Base-by-base conservation (phyloP, 2,329 filamentous ascomycete genomes). In the Fusarium nelsonii region DNA sequence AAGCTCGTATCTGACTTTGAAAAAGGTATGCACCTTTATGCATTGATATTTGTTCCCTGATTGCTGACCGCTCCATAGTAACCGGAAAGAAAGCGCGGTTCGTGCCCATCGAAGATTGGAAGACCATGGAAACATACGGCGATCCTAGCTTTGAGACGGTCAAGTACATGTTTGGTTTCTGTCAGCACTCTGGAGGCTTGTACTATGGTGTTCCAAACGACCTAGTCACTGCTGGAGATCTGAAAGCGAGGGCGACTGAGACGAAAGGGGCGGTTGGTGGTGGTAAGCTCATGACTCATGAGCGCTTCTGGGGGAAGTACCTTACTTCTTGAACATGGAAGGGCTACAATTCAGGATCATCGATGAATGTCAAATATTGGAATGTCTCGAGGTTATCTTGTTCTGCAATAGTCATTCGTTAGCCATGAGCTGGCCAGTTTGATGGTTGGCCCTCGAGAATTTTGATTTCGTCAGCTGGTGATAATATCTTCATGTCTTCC, bases 91-190 rank as follows among this genome's bases (percentile, higher is more conserved):
- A 77, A 63, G 60, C 77, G 8, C 77, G 76, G 2, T 79, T 74
- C 51, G 56, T 73, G 6, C 67, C 74, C 4, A 65, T 79, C 26
- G 74, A 76, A 37, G 68, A 77, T 44, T 79, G 78, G 78, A 71
- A 71, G 58, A 57, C 68, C 4, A 70, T 80, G 56, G 72, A 80
- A 50, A 79, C 76, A 3, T 74, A 76, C 37, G 78, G 76, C 1
- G 70, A 74, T 3, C 65, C 66, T 12, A 69, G 73, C n/a, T 71
- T 79, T n/a, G 76, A 79, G 53, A 79, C 78, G 10, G 73, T 77
- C 56, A 80, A 80, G 63, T 67, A 73, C 44, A 77, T 80, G 71
- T 81, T 80, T 57, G 75, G 75, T 11, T 79, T 80, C 54, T 76
- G 76, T 23, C 78, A 80, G 62, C 44, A 73, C 20, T 76, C 77